A percentile compares a stretch with the other conserved stretches of the same genome.
These are phyloP conservation scores for Starmera stellimalicola DNA, from an alignment of 1,139 yeast species.

Conservation along the genomic window DNA sequence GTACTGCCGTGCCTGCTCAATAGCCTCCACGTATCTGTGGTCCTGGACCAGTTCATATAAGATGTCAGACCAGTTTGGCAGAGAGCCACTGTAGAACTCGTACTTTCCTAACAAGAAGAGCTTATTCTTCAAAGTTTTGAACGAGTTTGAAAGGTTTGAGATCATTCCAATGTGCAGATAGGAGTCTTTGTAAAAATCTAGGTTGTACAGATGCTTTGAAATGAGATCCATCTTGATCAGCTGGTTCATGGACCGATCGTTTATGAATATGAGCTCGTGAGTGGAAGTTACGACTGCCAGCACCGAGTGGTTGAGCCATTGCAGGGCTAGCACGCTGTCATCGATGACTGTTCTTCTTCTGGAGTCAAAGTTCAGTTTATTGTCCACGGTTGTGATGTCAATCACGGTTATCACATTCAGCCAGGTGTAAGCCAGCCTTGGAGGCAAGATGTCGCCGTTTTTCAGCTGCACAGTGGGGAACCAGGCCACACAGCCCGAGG, in stretches of 20 bases:
- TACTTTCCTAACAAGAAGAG: slow-evolving; percentile 40
- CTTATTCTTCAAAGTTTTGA: slow-evolving; percentile 33
- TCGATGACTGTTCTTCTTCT: slow-evolving; percentile 36
- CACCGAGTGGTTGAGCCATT: slow-evolving; percentile 51
- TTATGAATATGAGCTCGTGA: slow-evolving; percentile 33
- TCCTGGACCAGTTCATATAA: slow-evolving; percentile 39
- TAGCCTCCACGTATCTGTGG: slow-evolving; percentile 45
- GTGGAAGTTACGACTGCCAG: slow-evolving; percentile 38
- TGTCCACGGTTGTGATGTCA: slow-evolving; percentile 32
- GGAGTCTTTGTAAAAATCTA: slow-evolving; percentile 17
- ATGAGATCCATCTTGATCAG: slow-evolving; percentile 32
- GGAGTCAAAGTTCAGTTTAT: slow-evolving; percentile 31
- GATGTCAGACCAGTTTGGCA: slow-evolving; percentile 70
- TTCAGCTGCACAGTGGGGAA: slow-evolving; percentile 33
- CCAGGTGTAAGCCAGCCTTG: slow-evolving; percentile 63
- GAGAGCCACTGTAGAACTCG: slow-evolving; percentile 44
- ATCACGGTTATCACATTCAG: slow-evolving; percentile 45
- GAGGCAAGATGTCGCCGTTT: slow-evolving; percentile 19
- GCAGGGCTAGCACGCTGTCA: slow-evolving; percentile 41
- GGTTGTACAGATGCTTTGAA: slow-evolving; percentile 33
- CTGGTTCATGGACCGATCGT: slow-evolving; percentile 29
- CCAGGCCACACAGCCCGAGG: slow-evolving; percentile 53
- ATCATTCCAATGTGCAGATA: slow-evolving; percentile 13
- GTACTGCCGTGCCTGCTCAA: slow-evolving; percentile 43
- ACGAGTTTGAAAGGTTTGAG: slow-evolving; percentile 21